These are phyloP conservation scores for Annulohypoxylon maeteangense DNA, from an alignment of 495 filamentous ascomycete species.

Conservation along the genomic window DNA sequence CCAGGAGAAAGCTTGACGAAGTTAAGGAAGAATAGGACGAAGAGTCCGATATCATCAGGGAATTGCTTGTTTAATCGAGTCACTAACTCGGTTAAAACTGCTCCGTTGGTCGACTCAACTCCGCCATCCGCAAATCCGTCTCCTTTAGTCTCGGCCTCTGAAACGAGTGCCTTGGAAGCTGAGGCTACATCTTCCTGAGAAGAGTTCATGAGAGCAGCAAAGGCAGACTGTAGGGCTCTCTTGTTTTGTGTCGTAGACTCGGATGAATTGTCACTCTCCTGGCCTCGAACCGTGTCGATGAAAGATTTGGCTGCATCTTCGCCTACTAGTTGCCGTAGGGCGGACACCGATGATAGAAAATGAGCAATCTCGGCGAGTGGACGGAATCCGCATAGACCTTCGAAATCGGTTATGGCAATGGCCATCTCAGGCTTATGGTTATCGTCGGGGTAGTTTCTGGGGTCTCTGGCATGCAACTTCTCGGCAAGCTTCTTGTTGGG, in stretches of 20 bases:
- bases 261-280: slow-evolving; percentile 65
- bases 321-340: slow-evolving; percentile 81
- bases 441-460: slow-evolving; percentile 97
- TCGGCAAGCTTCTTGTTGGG: slow-evolving; percentile 98
- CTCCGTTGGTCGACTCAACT: slow-evolving; percentile 67
- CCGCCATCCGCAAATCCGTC: slow-evolving; percentile 71
- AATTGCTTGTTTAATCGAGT: slow-evolving; percentile 72
- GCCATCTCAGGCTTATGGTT: slow-evolving; percentile 99
- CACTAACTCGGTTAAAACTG: slow-evolving; percentile 80
- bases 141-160: slow-evolving; percentile 72
- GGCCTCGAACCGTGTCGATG: slow-evolving; percentile 70
- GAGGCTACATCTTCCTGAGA: slow-evolving; percentile 70
- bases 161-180: slow-evolving; percentile 73
- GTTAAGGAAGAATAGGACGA: slow-evolving; percentile 65
- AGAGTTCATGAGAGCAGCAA: slow-evolving; percentile 82
- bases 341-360: slow-evolving; percentile 78
- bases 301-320: slow-evolving; percentile 74
- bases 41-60: slow-evolving; percentile 60
- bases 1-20: slow-evolving; percentile 74
- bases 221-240: slow-evolving; percentile 76
- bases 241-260: slow-evolving; percentile 73
- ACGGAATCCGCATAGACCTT: slow-evolving; percentile 94
- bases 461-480: slow-evolving; percentile 82
- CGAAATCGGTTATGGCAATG: slow-evolving; percentile 94
- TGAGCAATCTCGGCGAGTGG: slow-evolving; percentile 86